Base-by-base conservation (phyloP, 1,139 yeast genomes). In the Diutina catenulata region DNA sequence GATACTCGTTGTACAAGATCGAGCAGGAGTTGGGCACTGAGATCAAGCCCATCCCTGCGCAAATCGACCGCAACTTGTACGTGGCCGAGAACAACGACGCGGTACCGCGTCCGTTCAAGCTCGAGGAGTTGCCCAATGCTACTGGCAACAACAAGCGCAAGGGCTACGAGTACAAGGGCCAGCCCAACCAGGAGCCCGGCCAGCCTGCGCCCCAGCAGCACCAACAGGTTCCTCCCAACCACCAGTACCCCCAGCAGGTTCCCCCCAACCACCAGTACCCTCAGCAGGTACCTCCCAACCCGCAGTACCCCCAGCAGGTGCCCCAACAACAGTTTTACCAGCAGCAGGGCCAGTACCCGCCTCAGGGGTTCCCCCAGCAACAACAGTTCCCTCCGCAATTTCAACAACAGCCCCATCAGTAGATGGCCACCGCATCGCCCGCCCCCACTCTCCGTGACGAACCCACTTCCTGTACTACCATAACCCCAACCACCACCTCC, bases 21-120 rank as follows among this genome's bases (percentile, higher is more conserved):
- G 98, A 91, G 61, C 95, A 88, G 61, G 98, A 91, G 61, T 74
- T 93, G 50, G 97, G 96, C 26, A 91, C 97, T 20, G 98, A 93
- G 57, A 91, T 91, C 59, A 86, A 84, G 55, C 96, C 97, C 44
- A 91, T 91, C 51, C 98, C 98, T 35, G 79, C 87, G 14, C 74
- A 74, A 38, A 91, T 91, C 52, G 98, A 91, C 62, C 80, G 77
- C 58, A 70, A 81, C 13, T 70, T 91, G 48, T 91, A 91, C 54
- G 98, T 88, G 43, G 93, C 93, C 35, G 88, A 82, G 45, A 76
- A 83, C 53, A 70, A 70, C 38, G 76, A 74, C 19, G 69, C 79
- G 24, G 86, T 87, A 43, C 96, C 95, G 49, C 78, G 77, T 53
- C 95, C 95, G 16, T 82, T 83, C 69, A 86, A 84, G 49, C 73